Percentiles rank a stretch among this genome's conserved stretches.
Conservation (phyloP, 768 basidiomycete species). For the Xerocomellus chrysenteron region DNA sequence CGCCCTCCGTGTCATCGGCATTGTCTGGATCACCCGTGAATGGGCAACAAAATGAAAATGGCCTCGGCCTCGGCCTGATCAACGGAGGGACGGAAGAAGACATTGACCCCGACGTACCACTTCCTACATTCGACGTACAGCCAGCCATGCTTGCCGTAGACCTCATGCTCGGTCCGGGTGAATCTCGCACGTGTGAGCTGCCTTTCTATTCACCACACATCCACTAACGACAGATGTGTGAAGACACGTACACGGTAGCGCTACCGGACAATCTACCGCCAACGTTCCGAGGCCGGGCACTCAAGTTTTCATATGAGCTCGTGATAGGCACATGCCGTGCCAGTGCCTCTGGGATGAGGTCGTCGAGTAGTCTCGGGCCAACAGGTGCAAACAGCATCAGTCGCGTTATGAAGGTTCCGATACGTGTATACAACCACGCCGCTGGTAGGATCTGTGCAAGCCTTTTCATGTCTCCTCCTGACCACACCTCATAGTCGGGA, state of each 20-base stretch:
- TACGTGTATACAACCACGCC: slow-evolving; percentile 88
- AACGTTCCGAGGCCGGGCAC: slow-evolving; percentile 80
- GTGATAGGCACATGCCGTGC: slow-evolving; percentile 85
- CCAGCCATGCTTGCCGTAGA: slow-evolving; percentile 91
- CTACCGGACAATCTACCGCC: slow-evolving; percentile 86
- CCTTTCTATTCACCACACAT: not conserved
- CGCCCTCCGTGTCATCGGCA: slow-evolving; percentile 27
- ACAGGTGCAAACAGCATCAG: slow-evolving; percentile 54
- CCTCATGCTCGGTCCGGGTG: slow-evolving; percentile 75
- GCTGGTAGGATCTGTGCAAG: slow-evolving; percentile 48
- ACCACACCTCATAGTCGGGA: slow-evolving; percentile 41
- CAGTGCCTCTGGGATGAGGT: slow-evolving; percentile 30
- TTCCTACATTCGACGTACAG: slow-evolving; percentile 86
- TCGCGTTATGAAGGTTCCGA: slow-evolving; percentile 86
- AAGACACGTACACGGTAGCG: slow-evolving; percentile 77
- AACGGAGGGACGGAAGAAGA: slow-evolving; percentile 39
- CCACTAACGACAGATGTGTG: not conserved
- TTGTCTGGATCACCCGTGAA: slow-evolving; percentile 2
- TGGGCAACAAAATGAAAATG: slow-evolving; percentile 18
- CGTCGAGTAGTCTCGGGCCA: slow-evolving; percentile 32
- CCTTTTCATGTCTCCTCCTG: slow-evolving; percentile 3
- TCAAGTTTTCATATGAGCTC: slow-evolving; percentile 88
- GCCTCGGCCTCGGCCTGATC: slow-evolving; percentile 34
- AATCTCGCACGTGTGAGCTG: slow-evolving; percentile 71
- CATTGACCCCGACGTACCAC: slow-evolving; percentile 58